phyloP scores from a whole-genome alignment of 1,284 basidiomycete genomes.

The Thecaphora frezii region DNA sequence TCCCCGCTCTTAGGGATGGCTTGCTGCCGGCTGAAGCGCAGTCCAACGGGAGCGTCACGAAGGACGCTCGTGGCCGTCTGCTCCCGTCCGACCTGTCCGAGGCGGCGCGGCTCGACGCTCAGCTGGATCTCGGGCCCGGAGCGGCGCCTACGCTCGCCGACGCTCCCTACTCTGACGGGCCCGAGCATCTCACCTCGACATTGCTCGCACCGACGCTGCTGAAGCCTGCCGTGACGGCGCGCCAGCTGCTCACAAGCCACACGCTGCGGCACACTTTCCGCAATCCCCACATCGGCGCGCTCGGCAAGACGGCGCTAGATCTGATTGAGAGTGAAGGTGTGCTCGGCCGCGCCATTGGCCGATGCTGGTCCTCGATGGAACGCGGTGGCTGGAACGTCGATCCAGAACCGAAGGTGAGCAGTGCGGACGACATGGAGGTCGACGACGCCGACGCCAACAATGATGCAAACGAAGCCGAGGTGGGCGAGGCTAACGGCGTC shows the following conservation, averaged over 20 bases:
- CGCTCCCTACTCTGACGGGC: slow-evolving; percentile 2
- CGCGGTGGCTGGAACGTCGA: slow-evolving; percentile 36
- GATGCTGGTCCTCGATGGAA: slow-evolving; percentile 54
- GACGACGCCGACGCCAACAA: slow-evolving; percentile 15
- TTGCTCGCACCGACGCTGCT: slow-evolving; percentile 53
- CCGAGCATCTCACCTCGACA: slow-evolving; percentile 42
- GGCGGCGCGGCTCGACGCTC: slow-evolving; percentile 33
- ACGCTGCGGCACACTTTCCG: slow-evolving; percentile 55
- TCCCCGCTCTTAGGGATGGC: slow-evolving; percentile 21
- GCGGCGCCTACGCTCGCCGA: slow-evolving; percentile 7
- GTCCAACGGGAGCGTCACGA: slow-evolving; percentile 4
- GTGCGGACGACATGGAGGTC: slow-evolving; percentile 16
- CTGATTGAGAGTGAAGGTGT: slow-evolving; percentile 53
- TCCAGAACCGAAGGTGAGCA: slow-evolving; percentile 18
- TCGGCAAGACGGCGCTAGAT: slow-evolving; percentile 56
- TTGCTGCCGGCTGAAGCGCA: slow-evolving; percentile 18
- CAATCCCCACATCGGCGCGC: slow-evolving; percentile 55
- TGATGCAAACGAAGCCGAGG: no score
- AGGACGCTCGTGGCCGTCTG: slow-evolving; percentile 18
- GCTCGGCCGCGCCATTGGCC: slow-evolving; percentile 49
- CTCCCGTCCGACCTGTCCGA: slow-evolving; percentile 31
- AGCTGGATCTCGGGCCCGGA: slow-evolving; percentile 26
- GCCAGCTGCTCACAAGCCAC: slow-evolving; percentile 49
- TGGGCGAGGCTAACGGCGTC: slow-evolving; percentile 4
- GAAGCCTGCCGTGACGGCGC: slow-evolving; percentile 49